phyloP scores from a whole-genome alignment of 2,329 filamentous ascomycete species.

The Pseudogymnoascus sp. region DNA sequence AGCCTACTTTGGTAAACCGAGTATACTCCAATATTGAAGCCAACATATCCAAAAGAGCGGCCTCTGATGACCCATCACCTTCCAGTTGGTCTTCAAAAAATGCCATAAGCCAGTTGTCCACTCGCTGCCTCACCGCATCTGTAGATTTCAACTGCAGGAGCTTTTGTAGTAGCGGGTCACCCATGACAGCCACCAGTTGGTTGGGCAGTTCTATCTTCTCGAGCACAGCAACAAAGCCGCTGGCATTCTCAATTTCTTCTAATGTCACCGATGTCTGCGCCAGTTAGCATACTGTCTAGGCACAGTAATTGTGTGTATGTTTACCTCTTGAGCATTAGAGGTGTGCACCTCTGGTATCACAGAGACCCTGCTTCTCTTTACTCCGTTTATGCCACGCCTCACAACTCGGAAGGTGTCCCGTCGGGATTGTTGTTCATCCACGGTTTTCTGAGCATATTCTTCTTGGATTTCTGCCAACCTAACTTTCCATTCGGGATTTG shows the following conservation, averaged over 20 bases:
- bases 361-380: slow-evolving; percentile 41
- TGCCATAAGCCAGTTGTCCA: slow-evolving; percentile 51
- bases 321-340: slow-evolving; percentile 59
- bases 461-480: slow-evolving; percentile 61
- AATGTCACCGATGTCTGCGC: slow-evolving; percentile 53
- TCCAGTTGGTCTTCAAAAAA: slow-evolving; percentile 46
- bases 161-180: slow-evolving; percentile 71
- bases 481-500: slow-evolving; percentile 66
- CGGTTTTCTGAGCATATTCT: slow-evolving; percentile 41
- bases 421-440: slow-evolving; percentile 32
- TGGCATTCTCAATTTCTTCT: slow-evolving; percentile 68
- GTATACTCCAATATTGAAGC: slow-evolving; percentile 49
- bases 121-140: slow-evolving; percentile 40
- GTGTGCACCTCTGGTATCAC: slow-evolving; percentile 65
- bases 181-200: slow-evolving; percentile 68
- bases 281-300: slow-evolving; percentile 26
- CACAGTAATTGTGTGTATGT: slow-evolving; percentile 11
- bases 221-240: slow-evolving; percentile 61
- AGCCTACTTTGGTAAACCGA: slow-evolving; percentile 44
- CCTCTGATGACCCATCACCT: slow-evolving; percentile 41
- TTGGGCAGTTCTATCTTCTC: slow-evolving; percentile 76
- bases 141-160: slow-evolving; percentile 58
- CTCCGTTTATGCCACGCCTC: slow-evolving; percentile 37
- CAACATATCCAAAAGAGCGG: slow-evolving; percentile 45
- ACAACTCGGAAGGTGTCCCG: slow-evolving; percentile 56